Evolutionary conservation across 148 eudicot genomes (phyloP).

Genomic region (Pharnaceum exiguum): DNA sequence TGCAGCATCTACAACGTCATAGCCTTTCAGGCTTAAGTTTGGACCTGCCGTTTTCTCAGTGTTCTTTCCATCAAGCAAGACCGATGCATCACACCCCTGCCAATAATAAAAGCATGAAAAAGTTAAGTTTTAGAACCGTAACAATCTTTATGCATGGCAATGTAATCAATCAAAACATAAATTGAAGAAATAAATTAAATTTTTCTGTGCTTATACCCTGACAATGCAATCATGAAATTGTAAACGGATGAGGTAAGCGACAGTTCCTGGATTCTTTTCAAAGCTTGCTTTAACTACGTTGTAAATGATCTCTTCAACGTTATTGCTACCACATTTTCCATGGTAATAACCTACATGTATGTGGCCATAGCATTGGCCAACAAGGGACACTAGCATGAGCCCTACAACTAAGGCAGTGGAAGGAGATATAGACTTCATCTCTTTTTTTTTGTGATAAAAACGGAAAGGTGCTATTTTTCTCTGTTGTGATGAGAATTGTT

Average conservation of each 20-base stretch:
- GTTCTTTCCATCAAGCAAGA: conserved; percentile 42
- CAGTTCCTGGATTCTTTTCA: conserved; percentile 22
- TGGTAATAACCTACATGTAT: conserved; percentile 38
- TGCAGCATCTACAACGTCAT: conserved; percentile 39
- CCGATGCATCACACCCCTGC: conserved; percentile 73
- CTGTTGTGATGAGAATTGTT: background rate
- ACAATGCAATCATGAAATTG: conserved; percentile 65
- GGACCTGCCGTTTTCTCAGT: conserved; percentile 45
- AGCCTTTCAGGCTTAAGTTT: conserved; percentile 45
- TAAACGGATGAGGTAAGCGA: conserved; percentile 43
- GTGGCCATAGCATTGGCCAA: conserved; percentile 29
- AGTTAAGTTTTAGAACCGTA: background rate
- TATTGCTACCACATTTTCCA: conserved; percentile 36
- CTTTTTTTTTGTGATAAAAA: background rate
- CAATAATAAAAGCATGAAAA: background rate
- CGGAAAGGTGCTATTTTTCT: background rate
- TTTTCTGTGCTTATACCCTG: conserved; percentile 36
- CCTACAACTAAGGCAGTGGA: conserved; percentile 20
- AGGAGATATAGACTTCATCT: conserved; percentile 21
- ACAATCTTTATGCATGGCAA: too few relatives aligned
- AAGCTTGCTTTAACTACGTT: conserved; percentile 18
- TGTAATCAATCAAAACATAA: too few relatives aligned
- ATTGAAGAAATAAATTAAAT: background rate
- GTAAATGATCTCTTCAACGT: conserved; percentile 39
- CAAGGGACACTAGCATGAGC: conserved; percentile 27